Conservation (phyloP, 257 asterid species). For the Rehmannia glutinosa region DNA sequence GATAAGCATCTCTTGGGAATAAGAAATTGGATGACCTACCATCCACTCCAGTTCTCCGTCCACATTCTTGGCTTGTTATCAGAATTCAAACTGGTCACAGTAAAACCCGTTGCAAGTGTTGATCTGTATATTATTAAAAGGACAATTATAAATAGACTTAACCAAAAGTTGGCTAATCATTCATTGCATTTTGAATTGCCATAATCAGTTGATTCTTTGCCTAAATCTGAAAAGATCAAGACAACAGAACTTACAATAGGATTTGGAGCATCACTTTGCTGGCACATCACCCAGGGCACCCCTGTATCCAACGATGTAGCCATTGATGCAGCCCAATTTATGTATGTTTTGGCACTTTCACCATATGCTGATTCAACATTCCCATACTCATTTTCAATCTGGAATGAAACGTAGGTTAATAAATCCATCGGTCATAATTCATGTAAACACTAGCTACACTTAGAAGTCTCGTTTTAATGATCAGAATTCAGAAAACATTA, state of each 20-base stretch:
- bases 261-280: constrained; percentile 71
- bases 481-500: too few relatives aligned
- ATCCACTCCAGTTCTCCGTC: constrained; percentile 89
- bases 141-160: not conserved
- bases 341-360: constrained; percentile 48
- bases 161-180: too few relatives aligned
- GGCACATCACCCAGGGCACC: constrained; percentile 90
- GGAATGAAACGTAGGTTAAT: not conserved
- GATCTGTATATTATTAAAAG: constrained; percentile 34
- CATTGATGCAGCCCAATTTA: constrained; percentile 75
- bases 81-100: constrained; percentile 77
- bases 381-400: constrained; percentile 86
- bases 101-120: constrained; percentile 85
- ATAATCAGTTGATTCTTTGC: not conserved
- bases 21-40: constrained; percentile 32
- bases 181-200: too few relatives aligned
- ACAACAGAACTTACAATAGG: constrained; percentile 51
- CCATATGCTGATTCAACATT: constrained; percentile 52
- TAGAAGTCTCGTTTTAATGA: too few relatives aligned
- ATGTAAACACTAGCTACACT: too few relatives aligned
- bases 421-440: not conserved
- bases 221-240: too few relatives aligned
- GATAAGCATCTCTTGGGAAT: too few relatives aligned
- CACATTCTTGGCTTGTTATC: constrained; percentile 66
- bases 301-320: constrained; percentile 60